phyloP scores from a whole-genome alignment of 352 stramenopile species.

The Phytophthora podocarpi region DNA sequence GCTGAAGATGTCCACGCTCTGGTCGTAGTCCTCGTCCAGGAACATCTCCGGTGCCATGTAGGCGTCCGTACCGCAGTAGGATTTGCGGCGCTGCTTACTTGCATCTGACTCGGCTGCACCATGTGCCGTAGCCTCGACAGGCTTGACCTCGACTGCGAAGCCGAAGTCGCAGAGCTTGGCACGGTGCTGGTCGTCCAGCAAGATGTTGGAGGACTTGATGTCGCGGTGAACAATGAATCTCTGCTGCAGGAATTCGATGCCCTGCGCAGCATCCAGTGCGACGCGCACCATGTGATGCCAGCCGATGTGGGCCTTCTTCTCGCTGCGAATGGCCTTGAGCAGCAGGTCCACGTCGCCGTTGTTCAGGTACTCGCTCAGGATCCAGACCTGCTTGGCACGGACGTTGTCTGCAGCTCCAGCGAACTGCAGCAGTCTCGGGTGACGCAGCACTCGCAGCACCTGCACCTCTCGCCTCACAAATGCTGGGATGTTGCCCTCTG shows the following conservation, averaged over 20 bases:
- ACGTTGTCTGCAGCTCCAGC: conserved; percentile 73
- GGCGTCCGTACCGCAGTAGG: conserved; percentile 86
- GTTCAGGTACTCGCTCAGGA: conserved; percentile 81
- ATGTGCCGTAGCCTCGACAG: conserved; percentile 28
- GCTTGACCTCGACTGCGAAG: conserved; percentile 78
- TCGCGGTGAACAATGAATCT: conserved; percentile 82
- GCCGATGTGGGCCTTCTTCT: conserved; percentile 50
- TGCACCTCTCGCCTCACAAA: conserved; percentile 84
- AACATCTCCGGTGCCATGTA: conserved; percentile 90
- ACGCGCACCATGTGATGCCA: conserved; percentile 71
- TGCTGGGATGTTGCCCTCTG: conserved; percentile 63
- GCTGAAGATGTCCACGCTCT: conserved; percentile 87
- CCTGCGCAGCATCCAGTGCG: conserved; percentile 81
- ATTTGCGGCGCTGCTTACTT: conserved; percentile 68
- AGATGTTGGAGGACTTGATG: conserved; percentile 90
- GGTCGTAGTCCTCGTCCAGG: conserved; percentile 84
- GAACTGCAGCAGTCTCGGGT: conserved; percentile 80
- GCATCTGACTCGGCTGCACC: conserved; percentile 32
- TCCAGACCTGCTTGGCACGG: conserved; percentile 79
- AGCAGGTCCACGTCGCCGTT: conserved; percentile 79
- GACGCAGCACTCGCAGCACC: conserved; percentile 65
- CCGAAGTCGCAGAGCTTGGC: conserved; percentile 89
- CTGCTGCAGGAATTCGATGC: conserved; percentile 96
- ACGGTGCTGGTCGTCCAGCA: conserved; percentile 73
- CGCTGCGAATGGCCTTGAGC: conserved; percentile 61